Percentiles rank a stretch among this genome's conserved stretches.
Evolutionary conservation across 768 basidiomycete genomes (phyloP).

Genomic region (Suillus clintonianus): DNA sequence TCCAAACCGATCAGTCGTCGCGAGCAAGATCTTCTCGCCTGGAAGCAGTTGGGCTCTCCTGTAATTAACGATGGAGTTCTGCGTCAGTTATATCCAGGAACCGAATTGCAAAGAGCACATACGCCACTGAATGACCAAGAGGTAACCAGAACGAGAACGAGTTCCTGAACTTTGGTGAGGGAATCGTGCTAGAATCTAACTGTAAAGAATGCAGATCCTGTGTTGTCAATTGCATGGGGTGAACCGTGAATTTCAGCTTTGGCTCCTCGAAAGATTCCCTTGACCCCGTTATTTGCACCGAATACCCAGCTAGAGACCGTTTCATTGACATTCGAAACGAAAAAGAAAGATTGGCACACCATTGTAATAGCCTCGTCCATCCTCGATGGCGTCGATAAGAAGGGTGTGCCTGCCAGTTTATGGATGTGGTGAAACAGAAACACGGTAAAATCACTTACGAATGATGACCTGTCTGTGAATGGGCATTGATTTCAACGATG

Average conservation of each 20-base stretch:
- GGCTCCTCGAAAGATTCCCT: constrained; percentile 22
- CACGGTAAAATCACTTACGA: constrained; percentile 7
- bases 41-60: constrained; percentile 44
- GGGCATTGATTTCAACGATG: constrained; percentile 19
- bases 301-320: background rate
- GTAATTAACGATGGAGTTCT: background rate
- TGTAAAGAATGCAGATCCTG: constrained; percentile 31
- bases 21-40: constrained; percentile 41
- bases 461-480: constrained; percentile 5
- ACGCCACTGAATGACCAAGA: constrained; percentile 17
- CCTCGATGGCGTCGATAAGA: constrained; percentile 4
- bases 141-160: constrained; percentile 18
- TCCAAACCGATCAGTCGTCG: constrained; percentile 38
- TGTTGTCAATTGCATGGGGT: constrained; percentile 27
- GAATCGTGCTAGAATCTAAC: constrained; percentile 20
- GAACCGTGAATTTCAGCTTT: constrained; percentile 17
- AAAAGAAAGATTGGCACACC: background rate
- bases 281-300: constrained; percentile 14
- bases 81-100: background rate
- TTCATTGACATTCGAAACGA: background rate
- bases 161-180: constrained; percentile 21
- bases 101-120: background rate
- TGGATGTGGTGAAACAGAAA: background rate
- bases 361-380: background rate
- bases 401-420: constrained; percentile 6